Evolutionary conservation across 768 basidiomycete species (phyloP), one percentile per base, ranked within the genome.

Genomic region (Pleurotus platypus): DNA sequence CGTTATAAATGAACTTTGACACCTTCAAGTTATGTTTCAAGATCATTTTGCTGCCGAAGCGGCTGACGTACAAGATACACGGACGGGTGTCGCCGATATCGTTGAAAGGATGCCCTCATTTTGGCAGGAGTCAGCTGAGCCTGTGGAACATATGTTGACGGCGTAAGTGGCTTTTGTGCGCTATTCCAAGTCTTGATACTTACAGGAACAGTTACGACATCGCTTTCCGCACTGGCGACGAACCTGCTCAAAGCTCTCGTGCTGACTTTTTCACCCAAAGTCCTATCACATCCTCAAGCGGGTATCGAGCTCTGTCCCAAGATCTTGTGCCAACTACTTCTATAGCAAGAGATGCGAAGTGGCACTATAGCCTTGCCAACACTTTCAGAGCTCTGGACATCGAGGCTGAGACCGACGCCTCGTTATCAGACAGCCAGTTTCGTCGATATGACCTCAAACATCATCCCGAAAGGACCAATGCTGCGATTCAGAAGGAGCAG

Each of bases 221-320:
- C 22, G 74, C 81, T 2, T 81, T 85, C 60, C 75, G 78, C 30
- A 71, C 81, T 16, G 81, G 81, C 8, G 73, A 77, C 9, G 80
- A 82, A 59, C 80, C 82, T 1, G 40, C 55, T 11, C 58, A 71
- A 22, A 57, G 71, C 3, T 74, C 76, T 0, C 72, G 82, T 51
- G 75, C 84, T 1, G 82, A 85, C 63, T 87, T 90, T 61, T 68
- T 90, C 16, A 75, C 84, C 0, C 77, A 77, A 7, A 78, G 75
- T 60, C 64, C 71, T n/a, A 63, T 88, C 43, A 81, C 81, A 59
- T 79, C 80, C 12, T 70, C 69, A 4, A 69, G 78, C 50, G 85
- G 79, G 8, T 85, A 79, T 66, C 78, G 78, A 46, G 81, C 81
- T 2, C 65, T 89, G 48, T 64, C 64, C 8, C 76, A 78, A 61